Conservation (phyloP, 2,329 filamentous ascomycete species). For the Microdochium nivale region DNA sequence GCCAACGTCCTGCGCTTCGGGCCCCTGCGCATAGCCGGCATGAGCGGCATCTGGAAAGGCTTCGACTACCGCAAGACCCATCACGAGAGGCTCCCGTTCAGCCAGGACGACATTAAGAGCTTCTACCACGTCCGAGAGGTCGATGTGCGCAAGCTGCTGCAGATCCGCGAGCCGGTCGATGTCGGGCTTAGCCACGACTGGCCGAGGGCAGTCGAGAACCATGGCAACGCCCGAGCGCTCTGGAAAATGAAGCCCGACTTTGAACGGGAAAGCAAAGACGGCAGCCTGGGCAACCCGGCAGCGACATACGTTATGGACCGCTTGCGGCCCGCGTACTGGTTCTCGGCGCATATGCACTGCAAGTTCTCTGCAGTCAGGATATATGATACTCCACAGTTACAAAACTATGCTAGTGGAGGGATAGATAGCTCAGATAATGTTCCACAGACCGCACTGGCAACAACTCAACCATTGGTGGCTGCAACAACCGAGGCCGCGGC, state of each 20-base stretch:
- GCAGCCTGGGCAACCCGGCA: conserved; percentile 70
- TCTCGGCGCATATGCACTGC: conserved; percentile 86
- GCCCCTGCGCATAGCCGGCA: conserved; percentile 75
- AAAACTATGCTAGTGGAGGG: neutral
- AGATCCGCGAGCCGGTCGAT: conserved; percentile 80
- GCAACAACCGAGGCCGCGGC: conserved; percentile 5
- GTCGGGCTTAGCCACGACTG: conserved; percentile 93
- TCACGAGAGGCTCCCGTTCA: conserved; percentile 80
- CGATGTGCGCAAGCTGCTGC: conserved; percentile 82
- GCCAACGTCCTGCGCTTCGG: conserved; percentile 83
- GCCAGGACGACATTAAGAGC: conserved; percentile 62
- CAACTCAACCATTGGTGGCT: conserved; percentile 1
- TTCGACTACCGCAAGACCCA: conserved; percentile 80
- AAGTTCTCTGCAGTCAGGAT: conserved; percentile 67
- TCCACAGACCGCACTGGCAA: conserved; percentile 11
- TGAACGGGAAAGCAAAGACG: conserved; percentile 63
- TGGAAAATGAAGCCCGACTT: conserved; percentile 71
- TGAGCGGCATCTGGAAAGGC: conserved; percentile 94
- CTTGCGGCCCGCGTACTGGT: conserved; percentile 80
- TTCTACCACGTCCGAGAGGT: conserved; percentile 88
- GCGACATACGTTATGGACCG: conserved; percentile 74
- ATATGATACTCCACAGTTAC: conserved; percentile 26
- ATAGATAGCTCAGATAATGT: neutral
- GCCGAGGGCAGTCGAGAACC: conserved; percentile 75
- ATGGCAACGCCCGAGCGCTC: conserved; percentile 60